Conservation (phyloP, 345 rosid species). For the Dipteronia sinensis region DNA sequence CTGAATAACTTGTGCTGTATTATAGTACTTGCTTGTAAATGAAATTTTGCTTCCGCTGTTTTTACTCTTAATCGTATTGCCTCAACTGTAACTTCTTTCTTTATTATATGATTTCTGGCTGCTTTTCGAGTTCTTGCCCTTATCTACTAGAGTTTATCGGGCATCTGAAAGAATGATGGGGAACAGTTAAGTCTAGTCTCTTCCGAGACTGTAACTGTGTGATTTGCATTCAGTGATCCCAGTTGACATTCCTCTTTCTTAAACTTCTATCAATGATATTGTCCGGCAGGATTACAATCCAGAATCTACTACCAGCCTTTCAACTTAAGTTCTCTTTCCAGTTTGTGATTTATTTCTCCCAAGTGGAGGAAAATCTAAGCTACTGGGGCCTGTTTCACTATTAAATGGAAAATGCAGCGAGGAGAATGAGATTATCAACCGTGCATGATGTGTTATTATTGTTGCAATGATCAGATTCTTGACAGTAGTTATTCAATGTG, state of each 20-base stretch:
- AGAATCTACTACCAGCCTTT: background rate
- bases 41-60: constrained; percentile 4
- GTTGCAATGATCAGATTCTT: background rate
- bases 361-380: background rate
- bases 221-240: background rate
- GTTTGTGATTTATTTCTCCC: background rate
- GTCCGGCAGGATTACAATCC: background rate
- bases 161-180: background rate
- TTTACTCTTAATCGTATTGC: background rate
- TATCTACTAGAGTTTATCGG: background rate
- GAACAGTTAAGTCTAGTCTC: background rate
- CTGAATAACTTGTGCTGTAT: background rate
- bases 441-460: background rate
- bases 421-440: background rate
- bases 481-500: background rate
- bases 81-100: background rate
- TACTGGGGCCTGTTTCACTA: background rate
- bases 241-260: background rate
- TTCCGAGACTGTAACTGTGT: background rate
- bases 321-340: background rate
- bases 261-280: background rate
- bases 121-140: background rate
- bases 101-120: background rate
- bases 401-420: background rate
- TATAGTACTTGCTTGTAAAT: background rate